These are phyloP conservation scores for Arxiozyma slooffiae DNA, from an alignment of 1,139 yeast genomes.

Conservation along the genomic window DNA sequence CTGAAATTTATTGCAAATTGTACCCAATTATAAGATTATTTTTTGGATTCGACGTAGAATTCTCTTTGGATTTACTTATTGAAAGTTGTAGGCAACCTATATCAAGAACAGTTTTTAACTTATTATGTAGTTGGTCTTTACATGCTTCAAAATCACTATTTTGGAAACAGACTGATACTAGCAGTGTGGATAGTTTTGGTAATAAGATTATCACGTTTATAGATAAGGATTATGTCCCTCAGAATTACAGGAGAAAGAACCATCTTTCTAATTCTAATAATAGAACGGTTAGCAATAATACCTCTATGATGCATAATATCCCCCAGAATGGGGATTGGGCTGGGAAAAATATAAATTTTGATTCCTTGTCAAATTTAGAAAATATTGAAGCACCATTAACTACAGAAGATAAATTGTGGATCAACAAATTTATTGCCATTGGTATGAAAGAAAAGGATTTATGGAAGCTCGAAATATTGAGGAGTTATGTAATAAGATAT, in stretches of 20 bases:
- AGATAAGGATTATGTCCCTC: constrained; percentile 27
- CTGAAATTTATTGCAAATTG: constrained; percentile 73
- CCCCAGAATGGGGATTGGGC: neutral
- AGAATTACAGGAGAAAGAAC: constrained; percentile 22
- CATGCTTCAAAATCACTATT: constrained; percentile 60
- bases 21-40: constrained; percentile 75
- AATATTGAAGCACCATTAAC: constrained; percentile 36
- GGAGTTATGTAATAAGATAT: constrained; percentile 59
- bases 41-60: constrained; percentile 64
- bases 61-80: constrained; percentile 55
- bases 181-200: constrained; percentile 37
- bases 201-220: constrained; percentile 35
- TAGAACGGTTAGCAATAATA: neutral
- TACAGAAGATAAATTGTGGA: constrained; percentile 65
- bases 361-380: constrained; percentile 28
- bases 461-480: constrained; percentile 70
- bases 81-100: constrained; percentile 60
- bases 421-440: constrained; percentile 53
- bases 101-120: constrained; percentile 54
- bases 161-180: constrained; percentile 51
- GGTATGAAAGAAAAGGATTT: constrained; percentile 65
- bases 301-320: neutral
- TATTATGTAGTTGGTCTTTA: constrained; percentile 63
- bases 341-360: constrained; percentile 17
- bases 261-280: constrained; percentile 4